phyloP scores from a whole-genome alignment of 345 rosid genomes.

The Nasturtium officinale region DNA sequence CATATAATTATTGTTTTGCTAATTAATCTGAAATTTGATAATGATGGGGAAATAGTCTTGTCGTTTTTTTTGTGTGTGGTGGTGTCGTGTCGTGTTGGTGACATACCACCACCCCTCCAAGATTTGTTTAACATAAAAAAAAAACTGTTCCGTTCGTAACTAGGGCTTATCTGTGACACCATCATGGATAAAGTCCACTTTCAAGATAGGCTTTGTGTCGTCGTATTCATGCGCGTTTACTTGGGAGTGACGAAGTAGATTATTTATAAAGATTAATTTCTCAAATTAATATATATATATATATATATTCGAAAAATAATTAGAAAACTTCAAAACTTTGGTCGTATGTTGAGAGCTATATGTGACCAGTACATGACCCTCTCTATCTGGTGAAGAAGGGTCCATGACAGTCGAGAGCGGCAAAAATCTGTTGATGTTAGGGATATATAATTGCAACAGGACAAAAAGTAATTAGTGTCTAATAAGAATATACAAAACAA shows the following conservation, averaged over 20 bases:
- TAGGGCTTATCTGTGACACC: conserved; percentile 11
- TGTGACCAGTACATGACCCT: conserved; percentile 3
- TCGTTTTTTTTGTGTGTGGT: neutral
- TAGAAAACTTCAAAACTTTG: neutral
- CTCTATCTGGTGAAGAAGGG: conserved; percentile 30
- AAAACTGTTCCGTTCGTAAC: neutral
- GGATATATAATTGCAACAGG: conserved; percentile 26
- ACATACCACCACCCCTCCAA: neutral
- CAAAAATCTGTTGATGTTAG: conserved; percentile 19
- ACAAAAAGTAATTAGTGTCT: conserved; percentile 12
- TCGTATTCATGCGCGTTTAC: conserved; percentile 17
- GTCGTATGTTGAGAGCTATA: conserved; percentile 32
- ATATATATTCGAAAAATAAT: neutral
- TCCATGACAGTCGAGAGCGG: conserved; percentile 29
- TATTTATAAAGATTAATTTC: neutral
- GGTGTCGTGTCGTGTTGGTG: neutral
- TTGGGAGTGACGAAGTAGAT: conserved; percentile 12
- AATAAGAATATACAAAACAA: conserved; percentile 21
- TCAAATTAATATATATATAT: neutral
- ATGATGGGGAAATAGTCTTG: neutral
- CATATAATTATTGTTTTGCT: neutral
- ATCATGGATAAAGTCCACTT: conserved; percentile 22
- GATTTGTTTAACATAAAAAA: neutral
- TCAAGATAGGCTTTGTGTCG: conserved; percentile 18
- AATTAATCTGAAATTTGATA: neutral